Evolutionary conservation across 257 asterid genomes (phyloP), one percentile per base, ranked within the genome.

Genomic region (Nicotiana noctiflora): DNA sequence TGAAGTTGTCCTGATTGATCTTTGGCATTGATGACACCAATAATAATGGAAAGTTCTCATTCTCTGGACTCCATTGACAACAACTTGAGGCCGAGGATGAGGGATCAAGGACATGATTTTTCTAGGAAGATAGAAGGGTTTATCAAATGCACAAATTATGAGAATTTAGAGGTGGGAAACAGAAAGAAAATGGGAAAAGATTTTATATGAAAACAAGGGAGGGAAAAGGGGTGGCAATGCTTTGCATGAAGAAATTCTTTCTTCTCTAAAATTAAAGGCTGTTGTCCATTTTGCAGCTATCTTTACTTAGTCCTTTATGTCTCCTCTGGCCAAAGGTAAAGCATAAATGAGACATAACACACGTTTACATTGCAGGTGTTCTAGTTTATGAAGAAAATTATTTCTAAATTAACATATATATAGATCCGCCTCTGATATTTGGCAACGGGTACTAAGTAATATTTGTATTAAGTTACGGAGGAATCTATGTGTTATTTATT

Each of bases 21-120:
- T 90, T 32, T 85, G 93, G 85, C 98, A 93, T 7, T 79, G 82
- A 1, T 89, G 84, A 51, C 97, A 94, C 97, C 98, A 93, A 4
- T 91, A 91, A 86, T 89, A 91, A 31, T 93, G 97, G 87, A 89
- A 89, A 0, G 94, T 94, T 75, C 96, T 72, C 40, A 86, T 81
- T 85, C 96, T 85, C 23, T 81, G 91, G 11, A 85, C 81, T 29
- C 97, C 95, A 68, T 91, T 91, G 3, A 90, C 89, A 4, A 67
- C 40, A 0, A 85, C 84, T 55, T 7, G 61, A 55, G 61, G 61
- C 1, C 93, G 87, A 12, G 88, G 88, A 17, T 88, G 91, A 34
- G 87, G 92, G 12, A 21, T 23, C 79, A 12, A 74, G 0, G 95
- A 83, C 97, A 89, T 92, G 85, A 17, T 67, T 70, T 27, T 11